These are phyloP conservation scores for Penicillium sp. DNA, from an alignment of 2,329 filamentous ascomycete species.

Conservation along the genomic window DNA sequence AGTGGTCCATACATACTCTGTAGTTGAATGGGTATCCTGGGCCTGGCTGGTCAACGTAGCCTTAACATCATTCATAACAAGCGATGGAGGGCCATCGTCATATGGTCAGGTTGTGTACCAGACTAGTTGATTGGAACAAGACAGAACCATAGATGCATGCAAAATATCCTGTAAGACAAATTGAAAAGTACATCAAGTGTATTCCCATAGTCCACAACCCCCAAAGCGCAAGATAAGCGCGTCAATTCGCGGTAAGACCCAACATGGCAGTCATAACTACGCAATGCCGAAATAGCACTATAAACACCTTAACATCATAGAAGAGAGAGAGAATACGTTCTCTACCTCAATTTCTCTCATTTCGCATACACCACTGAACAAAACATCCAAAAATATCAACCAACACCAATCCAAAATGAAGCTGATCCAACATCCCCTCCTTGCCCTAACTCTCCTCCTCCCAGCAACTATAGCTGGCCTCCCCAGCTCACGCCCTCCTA, in stretches of 20 bases:
- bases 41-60: too few relatives aligned
- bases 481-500: background rate
- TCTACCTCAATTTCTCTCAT: background rate
- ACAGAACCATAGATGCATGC: background rate
- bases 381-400: background rate
- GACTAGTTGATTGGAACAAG: background rate
- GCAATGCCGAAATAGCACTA: background rate
- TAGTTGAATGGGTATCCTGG: background rate
- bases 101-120: background rate
- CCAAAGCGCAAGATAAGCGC: background rate
- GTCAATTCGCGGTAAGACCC: background rate
- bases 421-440: background rate
- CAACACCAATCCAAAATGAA: slow-evolving; percentile 1
- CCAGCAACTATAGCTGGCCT: background rate
- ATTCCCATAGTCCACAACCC: background rate
- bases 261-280: slow-evolving; percentile 4
- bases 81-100: background rate
- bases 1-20: background rate
- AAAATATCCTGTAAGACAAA: background rate
- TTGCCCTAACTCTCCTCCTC: background rate
- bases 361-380: background rate
- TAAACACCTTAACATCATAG: background rate
- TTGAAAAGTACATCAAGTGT: background rate
- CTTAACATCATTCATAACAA: too few relatives aligned
- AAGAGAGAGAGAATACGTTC: background rate